Evolutionary conservation across 2,329 filamentous ascomycete species (phyloP).

Genomic region (Exophiala aquamarina): DNA sequence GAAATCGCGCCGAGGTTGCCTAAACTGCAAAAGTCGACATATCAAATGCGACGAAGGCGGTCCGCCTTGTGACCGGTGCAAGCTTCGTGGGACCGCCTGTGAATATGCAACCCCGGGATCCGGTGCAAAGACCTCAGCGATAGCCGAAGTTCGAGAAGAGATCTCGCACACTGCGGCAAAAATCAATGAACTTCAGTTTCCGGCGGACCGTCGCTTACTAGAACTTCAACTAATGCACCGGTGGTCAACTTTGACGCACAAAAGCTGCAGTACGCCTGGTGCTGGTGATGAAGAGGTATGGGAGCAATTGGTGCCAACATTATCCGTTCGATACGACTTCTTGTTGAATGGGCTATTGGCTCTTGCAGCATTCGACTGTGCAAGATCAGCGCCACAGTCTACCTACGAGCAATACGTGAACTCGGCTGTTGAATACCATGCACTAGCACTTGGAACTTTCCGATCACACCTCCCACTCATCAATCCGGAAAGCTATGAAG

Average conservation of each 20-base stretch:
- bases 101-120: too few species aligned
- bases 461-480: conserved; percentile 12
- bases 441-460: conserved; percentile 14
- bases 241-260: neutral
- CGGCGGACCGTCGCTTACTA: neutral
- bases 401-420: conserved; percentile 11
- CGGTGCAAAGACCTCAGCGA: too few species aligned
- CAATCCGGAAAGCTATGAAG: conserved; percentile 10
- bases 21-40: too few species aligned
- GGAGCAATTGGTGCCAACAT: neutral
- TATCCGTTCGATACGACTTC: neutral
- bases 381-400: neutral
- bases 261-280: neutral
- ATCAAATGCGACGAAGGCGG: too few species aligned
- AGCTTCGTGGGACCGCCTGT: too few species aligned
- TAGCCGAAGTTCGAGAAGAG: too few species aligned
- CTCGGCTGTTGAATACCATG: conserved; percentile 19
- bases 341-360: neutral
- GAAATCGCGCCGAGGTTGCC: too few species aligned
- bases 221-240: conserved; percentile 1
- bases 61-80: too few species aligned
- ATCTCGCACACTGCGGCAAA: too few species aligned
- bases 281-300: neutral
- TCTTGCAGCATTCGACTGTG: neutral
- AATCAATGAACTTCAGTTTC: too few species aligned